phyloP scores from a whole-genome alignment of 345 rosid genomes.

The Bruguiera sexangula region DNA sequence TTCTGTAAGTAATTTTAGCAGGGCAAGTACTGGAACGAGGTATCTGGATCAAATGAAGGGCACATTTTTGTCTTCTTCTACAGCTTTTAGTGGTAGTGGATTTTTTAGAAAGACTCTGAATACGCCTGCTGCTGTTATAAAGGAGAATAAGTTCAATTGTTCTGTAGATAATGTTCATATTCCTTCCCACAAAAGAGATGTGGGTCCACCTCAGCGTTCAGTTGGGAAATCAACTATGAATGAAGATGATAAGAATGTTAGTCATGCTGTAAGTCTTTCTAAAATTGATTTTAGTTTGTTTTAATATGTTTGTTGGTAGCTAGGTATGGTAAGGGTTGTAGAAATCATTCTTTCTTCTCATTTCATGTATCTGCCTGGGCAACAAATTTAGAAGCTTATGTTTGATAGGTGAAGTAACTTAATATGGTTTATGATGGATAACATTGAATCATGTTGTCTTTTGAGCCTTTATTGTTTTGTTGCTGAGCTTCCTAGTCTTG shows the following conservation, averaged over 20 bases:
- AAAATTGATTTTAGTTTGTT: not conserved
- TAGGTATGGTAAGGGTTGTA: not conserved
- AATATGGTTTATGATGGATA: no score
- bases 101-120: conserved; percentile 71
- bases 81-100: conserved; percentile 71
- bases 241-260: conserved; percentile 56
- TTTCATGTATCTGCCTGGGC: not conserved
- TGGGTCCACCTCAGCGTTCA: conserved; percentile 43
- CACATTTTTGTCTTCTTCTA: conserved; percentile 74
- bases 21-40: conserved; percentile 55
- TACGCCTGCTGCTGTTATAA: conserved; percentile 38
- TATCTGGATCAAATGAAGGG: conserved; percentile 91
- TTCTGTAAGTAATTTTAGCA: conserved; percentile 41
- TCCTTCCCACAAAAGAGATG: conserved; percentile 50
- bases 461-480: no score
- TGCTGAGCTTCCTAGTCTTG: no score
- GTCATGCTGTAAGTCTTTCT: conserved; percentile 53
- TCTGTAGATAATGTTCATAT: conserved; percentile 48
- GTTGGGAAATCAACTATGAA: conserved; percentile 38
- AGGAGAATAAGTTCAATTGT: conserved; percentile 52
- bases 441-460: no score
- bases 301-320: conserved; percentile 2
- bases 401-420: not conserved
- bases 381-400: not conserved
- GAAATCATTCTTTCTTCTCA: not conserved